phyloP scores from a whole-genome alignment of 371 early-diverging fungal genomes.

The Mycotypha africana region DNA sequence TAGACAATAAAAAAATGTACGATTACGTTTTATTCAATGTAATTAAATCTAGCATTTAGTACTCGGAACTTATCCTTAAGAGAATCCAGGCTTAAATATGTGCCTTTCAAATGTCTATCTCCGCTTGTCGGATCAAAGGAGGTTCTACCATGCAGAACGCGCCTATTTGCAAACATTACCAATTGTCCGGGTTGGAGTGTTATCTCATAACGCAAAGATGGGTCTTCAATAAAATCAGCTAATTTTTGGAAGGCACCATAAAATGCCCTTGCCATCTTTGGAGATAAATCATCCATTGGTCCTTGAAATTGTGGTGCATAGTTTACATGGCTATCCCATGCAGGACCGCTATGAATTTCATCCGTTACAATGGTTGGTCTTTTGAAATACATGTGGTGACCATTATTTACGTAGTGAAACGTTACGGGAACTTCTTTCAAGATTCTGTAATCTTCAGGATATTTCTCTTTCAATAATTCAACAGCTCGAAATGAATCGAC shows the following conservation, averaged over 20 bases:
- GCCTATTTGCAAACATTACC: constrained; percentile 78
- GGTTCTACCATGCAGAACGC: constrained; percentile 80
- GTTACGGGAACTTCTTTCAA: constrained; percentile 63
- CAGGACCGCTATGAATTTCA: constrained; percentile 27
- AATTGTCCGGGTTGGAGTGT: constrained; percentile 69
- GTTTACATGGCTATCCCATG: constrained; percentile 59
- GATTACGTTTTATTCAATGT: no score
- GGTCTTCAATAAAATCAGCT: constrained; percentile 55
- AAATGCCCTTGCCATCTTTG: constrained; percentile 46
- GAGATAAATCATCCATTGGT: constrained; percentile 54
- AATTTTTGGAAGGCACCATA: constrained; percentile 71
- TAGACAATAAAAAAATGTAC: no score
- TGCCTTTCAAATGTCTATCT: constrained; percentile 75
- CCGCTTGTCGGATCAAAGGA: constrained; percentile 73
- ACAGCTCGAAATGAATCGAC: constrained; percentile 75
- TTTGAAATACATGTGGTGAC: constrained; percentile 66
- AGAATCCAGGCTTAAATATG: constrained; percentile 76
- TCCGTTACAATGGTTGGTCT: constrained; percentile 67
- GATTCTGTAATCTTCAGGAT: constrained; percentile 60
- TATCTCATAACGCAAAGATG: constrained; percentile 52
- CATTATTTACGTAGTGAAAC: constrained; percentile 80
- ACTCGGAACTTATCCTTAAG: constrained; percentile 65
- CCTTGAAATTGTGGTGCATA: constrained; percentile 93
- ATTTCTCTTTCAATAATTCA: constrained; percentile 41
- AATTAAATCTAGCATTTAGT: constrained; percentile 24